Conservation (phyloP, 192 early-diverging fungal species). For the Podila verticillata region DNA sequence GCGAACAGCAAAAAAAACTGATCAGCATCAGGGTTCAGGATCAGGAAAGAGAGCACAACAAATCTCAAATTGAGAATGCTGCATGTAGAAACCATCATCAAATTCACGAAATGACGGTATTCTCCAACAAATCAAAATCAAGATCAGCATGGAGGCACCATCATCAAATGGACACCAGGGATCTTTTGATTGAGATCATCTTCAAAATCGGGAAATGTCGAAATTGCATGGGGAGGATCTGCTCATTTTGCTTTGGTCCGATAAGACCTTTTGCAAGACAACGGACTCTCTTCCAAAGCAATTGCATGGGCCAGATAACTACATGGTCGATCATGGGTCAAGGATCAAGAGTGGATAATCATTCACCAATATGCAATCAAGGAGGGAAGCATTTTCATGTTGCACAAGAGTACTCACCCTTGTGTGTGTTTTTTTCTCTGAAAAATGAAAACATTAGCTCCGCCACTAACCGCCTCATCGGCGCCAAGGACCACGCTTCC, state of each 20-base stretch:
- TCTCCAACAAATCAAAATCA: neutral
- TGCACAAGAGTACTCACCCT: too few relatives aligned
- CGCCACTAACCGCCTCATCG: slow-evolving; percentile 97
- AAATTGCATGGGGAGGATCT: too few relatives aligned
- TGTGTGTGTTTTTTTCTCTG: neutral
- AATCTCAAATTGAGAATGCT: neutral
- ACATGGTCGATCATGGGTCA: neutral
- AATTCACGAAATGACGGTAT: neutral
- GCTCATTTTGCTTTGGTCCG: too few relatives aligned
- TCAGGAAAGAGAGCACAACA: neutral
- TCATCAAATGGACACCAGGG: slow-evolving; percentile 17
- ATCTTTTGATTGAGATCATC: too few relatives aligned
- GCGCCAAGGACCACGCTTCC: slow-evolving; percentile 98
- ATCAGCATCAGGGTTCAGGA: neutral
- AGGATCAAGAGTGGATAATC: neutral
- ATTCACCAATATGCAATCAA: too few relatives aligned
- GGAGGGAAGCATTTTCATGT: too few relatives aligned
- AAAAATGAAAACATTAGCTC: slow-evolving; percentile 69
- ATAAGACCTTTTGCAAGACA: too few relatives aligned
- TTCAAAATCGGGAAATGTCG: neutral
- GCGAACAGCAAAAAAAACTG: neutral
- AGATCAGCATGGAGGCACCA: slow-evolving; percentile 26
- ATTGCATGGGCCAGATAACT: neutral
- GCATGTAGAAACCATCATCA: neutral
- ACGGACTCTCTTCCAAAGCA: neutral